Evolutionary conservation across 345 rosid genomes (phyloP).

Genomic region (Pistacia integerrima): DNA sequence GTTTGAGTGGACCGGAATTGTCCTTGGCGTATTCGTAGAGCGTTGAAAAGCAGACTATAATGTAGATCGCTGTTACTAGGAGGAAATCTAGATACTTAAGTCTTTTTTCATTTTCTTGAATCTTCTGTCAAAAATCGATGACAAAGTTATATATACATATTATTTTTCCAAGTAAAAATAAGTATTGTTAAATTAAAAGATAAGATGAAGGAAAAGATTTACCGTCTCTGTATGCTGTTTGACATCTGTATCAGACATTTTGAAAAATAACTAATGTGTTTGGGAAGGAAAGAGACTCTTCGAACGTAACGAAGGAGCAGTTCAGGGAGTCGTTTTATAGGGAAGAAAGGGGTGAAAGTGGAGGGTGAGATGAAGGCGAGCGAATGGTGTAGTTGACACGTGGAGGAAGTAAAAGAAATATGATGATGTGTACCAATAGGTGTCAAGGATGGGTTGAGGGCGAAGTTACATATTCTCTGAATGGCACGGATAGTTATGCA

Average conservation of each 20-base stretch:
- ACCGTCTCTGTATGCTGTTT: constrained; percentile 26
- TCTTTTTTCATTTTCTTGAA: constrained; percentile 32
- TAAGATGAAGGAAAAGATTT: not conserved
- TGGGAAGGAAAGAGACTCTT: not conserved
- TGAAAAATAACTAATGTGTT: not conserved
- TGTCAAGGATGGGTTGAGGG: constrained; percentile 6
- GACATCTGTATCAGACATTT: constrained; percentile 35
- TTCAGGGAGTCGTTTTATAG: too few species aligned
- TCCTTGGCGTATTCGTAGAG: constrained; percentile 73
- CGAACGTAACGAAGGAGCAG: not conserved
- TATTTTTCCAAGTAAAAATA: too few species aligned
- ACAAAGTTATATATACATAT: too few species aligned
- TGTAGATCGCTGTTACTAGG: constrained; percentile 47
- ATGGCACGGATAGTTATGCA: constrained; percentile 21
- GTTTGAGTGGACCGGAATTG: constrained; percentile 69
- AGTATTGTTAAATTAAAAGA: too few species aligned
- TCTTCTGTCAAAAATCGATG: constrained; percentile 5
- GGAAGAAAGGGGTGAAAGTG: too few species aligned
- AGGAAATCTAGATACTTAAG: constrained; percentile 71
- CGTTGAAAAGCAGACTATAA: constrained; percentile 40
- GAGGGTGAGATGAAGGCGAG: too few species aligned
- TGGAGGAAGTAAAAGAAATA: not conserved
- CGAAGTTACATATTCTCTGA: not conserved
- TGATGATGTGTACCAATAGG: not conserved
- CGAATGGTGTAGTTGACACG: constrained; percentile 7